These are phyloP conservation scores for Fusarium aywerte DNA, from an alignment of 2,329 filamentous ascomycete species.

Conservation along the genomic window DNA sequence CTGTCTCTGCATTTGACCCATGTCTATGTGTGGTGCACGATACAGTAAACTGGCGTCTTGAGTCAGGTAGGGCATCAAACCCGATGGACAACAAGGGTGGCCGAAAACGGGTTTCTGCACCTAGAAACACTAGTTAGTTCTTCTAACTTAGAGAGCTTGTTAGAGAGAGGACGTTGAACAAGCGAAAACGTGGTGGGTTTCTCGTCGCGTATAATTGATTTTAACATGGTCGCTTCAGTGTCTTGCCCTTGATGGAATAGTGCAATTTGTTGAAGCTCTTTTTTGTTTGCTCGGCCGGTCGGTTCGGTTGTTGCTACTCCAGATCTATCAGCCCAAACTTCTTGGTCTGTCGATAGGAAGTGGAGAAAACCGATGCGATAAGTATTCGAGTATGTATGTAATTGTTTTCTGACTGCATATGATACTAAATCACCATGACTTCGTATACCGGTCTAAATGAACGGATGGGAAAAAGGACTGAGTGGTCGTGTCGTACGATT, in stretches of 20 bases:
- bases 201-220: neutral
- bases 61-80: slow-evolving; percentile 34
- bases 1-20: slow-evolving; percentile 25
- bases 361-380: slow-evolving; percentile 3
- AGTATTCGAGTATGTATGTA: neutral
- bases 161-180: slow-evolving; percentile 5
- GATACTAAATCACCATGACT: slow-evolving; percentile 7
- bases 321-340: neutral
- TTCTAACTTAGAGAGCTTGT: neutral
- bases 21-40: slow-evolving; percentile 13
- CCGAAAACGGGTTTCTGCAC: neutral
- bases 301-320: slow-evolving; percentile 12
- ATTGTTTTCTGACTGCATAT: neutral
- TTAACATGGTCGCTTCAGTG: neutral
- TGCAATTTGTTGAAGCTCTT: neutral
- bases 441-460: neutral
- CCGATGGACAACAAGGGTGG: slow-evolving; percentile 15
- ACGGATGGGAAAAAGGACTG: neutral
- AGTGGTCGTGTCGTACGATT: slow-evolving; percentile 34
- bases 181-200: neutral
- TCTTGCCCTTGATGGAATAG: neutral
- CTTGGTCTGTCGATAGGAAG: slow-evolving; percentile 5
- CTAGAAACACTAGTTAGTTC: slow-evolving; percentile 3
- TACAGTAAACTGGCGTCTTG: slow-evolving; percentile 16
- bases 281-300: slow-evolving; percentile 10